Percentiles rank a stretch among this genome's conserved stretches.
These are phyloP conservation scores for Rhizopus arrhizus DNA, from an alignment of 371 early-diverging fungal genomes.

Conservation along the genomic window DNA sequence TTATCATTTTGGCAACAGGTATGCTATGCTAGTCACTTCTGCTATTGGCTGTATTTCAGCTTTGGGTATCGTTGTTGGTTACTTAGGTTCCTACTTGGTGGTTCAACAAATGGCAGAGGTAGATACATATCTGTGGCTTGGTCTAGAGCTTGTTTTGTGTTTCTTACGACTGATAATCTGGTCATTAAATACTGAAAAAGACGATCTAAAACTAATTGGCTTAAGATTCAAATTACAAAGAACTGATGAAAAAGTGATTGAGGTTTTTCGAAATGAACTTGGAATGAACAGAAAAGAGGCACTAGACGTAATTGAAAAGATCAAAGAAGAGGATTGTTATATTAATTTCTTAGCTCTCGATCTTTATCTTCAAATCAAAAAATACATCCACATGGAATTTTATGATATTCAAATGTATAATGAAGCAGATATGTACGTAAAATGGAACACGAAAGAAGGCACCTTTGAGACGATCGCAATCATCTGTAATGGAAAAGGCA, in stretches of 20 bases:
- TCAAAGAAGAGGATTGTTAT: too few relatives aligned
- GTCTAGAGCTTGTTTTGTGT: neutral
- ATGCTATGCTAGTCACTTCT: neutral
- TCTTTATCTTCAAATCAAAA: too few relatives aligned
- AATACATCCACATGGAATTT: too few relatives aligned
- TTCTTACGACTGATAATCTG: neutral
- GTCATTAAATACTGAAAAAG: neutral
- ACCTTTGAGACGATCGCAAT: too few relatives aligned
- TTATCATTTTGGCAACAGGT: neutral
- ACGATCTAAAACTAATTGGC: neutral
- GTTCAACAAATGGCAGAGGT: neutral
- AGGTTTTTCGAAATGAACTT: too few relatives aligned
- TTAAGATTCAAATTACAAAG: neutral
- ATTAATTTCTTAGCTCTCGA: too few relatives aligned
- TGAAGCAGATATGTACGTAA: too few relatives aligned
- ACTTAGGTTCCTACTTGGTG: neutral
- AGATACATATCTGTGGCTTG: neutral
- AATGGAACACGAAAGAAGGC: too few relatives aligned
- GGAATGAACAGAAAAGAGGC: too few relatives aligned
- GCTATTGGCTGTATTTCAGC: neutral
- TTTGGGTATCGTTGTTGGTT: neutral
- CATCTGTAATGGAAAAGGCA: too few relatives aligned
- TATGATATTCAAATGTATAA: too few relatives aligned
- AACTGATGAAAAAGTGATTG: neutral
- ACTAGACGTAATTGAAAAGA: too few relatives aligned